Evolutionary conservation across 176 grass and related monocot genomes (phyloP), one percentile per base, ranked within the genome.

Genomic region (Poa annua): DNA sequence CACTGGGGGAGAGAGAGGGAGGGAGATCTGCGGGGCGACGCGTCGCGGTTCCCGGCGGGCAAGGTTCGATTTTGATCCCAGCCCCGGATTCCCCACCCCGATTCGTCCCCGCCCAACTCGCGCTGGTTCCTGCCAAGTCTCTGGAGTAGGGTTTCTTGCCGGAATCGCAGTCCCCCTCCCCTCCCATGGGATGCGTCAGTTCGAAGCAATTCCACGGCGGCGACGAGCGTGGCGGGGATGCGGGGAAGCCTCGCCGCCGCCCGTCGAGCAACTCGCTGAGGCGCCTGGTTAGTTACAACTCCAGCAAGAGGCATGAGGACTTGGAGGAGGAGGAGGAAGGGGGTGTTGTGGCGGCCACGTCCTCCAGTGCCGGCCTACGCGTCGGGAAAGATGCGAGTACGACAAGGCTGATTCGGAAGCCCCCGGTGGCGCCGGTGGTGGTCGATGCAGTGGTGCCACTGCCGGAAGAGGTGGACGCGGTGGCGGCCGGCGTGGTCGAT

Each of bases 161-260:
- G 63, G 65, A 80, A 83, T 86, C 79, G 76, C 68, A 25, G 85
- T 91, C 78, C 25, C n/a, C 45, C n/a, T n/a, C 26, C 22, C 29
- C 26, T 26, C 76, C 85, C 56, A 99, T 99, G 97, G 97, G 97
- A 71, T 99, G 97, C 59, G 83, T 91, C 75, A 90, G 87, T 84
- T 93, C 97, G 3, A 99, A 99, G 82, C 88, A 90, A 86, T 89
- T 92, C 85, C 85, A 62, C 17, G 91, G 89, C 17, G 85, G 86
- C 74, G 85, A 88, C 6, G 87, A 88, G 17, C 38, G 65, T 50
- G 81, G 14, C 13, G 62, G 86, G 6, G 86, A 91, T n/a, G n/a
- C n/a, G 78, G 79, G 80, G 60, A 92, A 87, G 71, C 93, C 79
- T 45, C 83, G 84, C 65, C 84, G 83, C 63, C 86, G 62, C 38